phyloP scores from a whole-genome alignment of 2,329 filamentous ascomycete species.

The Aspergillus clavatus region DNA sequence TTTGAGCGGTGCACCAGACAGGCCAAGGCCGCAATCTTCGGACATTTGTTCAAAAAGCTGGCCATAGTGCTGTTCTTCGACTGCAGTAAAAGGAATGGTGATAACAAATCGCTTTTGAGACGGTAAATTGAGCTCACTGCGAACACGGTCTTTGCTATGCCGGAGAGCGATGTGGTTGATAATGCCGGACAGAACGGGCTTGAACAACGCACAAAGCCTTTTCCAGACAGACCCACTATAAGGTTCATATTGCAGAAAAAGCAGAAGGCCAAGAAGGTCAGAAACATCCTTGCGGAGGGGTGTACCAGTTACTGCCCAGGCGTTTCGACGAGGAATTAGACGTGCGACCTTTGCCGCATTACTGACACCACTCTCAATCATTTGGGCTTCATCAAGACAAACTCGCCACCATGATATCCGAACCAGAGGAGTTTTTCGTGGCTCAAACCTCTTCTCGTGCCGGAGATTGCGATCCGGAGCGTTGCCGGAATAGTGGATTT shows the following conservation, averaged over 20 bases:
- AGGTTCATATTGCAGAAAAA: constrained; percentile 75
- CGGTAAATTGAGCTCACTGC: constrained; percentile 73
- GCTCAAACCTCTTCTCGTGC: constrained; percentile 58
- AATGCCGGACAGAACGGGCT: constrained; percentile 60
- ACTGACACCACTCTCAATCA: constrained; percentile 85
- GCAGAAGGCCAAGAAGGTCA: constrained; percentile 74
- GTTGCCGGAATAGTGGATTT: constrained; percentile 70
- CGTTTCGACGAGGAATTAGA: constrained; percentile 74
- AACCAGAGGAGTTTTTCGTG: constrained; percentile 69
- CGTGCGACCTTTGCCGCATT: constrained; percentile 76
- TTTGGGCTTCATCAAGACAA: constrained; percentile 67
- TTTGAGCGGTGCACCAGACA: constrained; percentile 57
- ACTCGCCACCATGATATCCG: constrained; percentile 85
- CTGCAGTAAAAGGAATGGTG: constrained; percentile 79
- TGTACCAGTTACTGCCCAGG: constrained; percentile 90
- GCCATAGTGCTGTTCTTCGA: constrained; percentile 87
- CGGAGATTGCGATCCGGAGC: constrained; percentile 68
- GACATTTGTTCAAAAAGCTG: constrained; percentile 72
- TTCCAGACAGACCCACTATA: constrained; percentile 69
- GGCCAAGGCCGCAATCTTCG: constrained; percentile 61
- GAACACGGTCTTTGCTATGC: constrained; percentile 77
- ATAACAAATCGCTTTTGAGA: constrained; percentile 81
- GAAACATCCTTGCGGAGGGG: constrained; percentile 74
- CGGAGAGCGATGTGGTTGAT: constrained; percentile 71
- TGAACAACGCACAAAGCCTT: constrained; percentile 57